These are phyloP conservation scores for Geotrichum ghanense DNA, from an alignment of 805 yeast genomes.

Conservation along the genomic window DNA sequence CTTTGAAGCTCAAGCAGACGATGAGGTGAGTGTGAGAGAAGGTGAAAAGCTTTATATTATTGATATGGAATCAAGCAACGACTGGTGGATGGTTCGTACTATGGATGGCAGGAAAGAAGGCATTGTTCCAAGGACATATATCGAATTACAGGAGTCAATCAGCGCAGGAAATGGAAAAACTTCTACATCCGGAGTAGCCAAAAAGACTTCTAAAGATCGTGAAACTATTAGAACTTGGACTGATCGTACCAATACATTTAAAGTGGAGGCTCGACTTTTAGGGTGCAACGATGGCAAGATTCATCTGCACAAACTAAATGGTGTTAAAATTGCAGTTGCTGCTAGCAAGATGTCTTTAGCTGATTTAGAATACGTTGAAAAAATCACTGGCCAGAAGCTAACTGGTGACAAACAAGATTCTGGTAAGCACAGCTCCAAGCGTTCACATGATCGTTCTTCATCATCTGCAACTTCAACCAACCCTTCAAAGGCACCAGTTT, in stretches of 20 bases:
- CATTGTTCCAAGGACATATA: constrained; percentile 75
- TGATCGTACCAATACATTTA: constrained; percentile 86
- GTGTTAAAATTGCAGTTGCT: constrained; percentile 95
- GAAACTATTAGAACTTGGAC: constrained; percentile 91
- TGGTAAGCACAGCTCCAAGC: constrained; percentile 5
- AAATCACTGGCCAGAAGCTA: constrained; percentile 73
- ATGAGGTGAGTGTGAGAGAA: constrained; percentile 68
- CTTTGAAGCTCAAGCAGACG: constrained; percentile 76
- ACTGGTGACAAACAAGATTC: constrained; percentile 44
- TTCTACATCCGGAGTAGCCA: not conserved
- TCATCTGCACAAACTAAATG: constrained; percentile 88
- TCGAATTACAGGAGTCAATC: constrained; percentile 36
- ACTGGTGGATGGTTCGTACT: constrained; percentile 94
- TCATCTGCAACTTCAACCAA: constrained; percentile 2
- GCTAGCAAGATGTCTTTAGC: constrained; percentile 71
- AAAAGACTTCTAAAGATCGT: constrained; percentile 49
- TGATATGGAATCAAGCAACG: constrained; percentile 69
- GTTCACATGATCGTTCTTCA: constrained; percentile 3
- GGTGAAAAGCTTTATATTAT: constrained; percentile 75
- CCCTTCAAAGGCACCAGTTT: not conserved
- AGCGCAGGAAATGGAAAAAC: constrained; percentile 18
- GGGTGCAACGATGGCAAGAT: constrained; percentile 94
- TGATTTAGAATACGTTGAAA: constrained; percentile 87
- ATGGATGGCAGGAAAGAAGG: constrained; percentile 72
- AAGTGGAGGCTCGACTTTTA: constrained; percentile 94